These are phyloP conservation scores for Penicillium canariense DNA, from an alignment of 495 filamentous ascomycete species.

Conservation along the genomic window DNA sequence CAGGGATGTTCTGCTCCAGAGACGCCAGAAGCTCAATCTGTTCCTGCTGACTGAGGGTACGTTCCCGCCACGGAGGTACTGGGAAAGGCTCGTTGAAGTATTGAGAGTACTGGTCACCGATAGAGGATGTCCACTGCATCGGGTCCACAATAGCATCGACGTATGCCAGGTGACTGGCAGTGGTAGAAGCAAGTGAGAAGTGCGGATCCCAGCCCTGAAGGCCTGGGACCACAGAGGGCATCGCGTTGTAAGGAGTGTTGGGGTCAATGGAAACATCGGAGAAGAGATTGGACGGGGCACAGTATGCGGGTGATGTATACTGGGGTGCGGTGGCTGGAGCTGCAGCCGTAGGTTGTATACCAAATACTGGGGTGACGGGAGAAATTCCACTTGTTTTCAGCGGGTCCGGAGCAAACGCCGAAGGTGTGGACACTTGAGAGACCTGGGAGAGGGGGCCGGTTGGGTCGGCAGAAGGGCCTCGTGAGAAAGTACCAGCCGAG, in stretches of 20 bases:
- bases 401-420: constrained; percentile 17
- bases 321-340: constrained; percentile 14
- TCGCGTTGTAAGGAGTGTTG: constrained; percentile 43
- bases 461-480: constrained; percentile 41
- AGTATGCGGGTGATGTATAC: constrained; percentile 25
- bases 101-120: constrained; percentile 50
- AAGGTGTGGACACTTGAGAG: constrained; percentile 25
- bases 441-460: constrained; percentile 23
- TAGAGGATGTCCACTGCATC: constrained; percentile 40
- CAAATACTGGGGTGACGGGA: constrained; percentile 20
- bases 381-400: constrained; percentile 20
- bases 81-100: constrained; percentile 49
- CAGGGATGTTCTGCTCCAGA: constrained; percentile 59
- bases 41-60: constrained; percentile 67
- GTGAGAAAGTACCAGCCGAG: constrained; percentile 34
- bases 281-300: constrained; percentile 22
- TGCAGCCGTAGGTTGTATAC: constrained; percentile 16
- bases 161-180: constrained; percentile 39
- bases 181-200: constrained; percentile 45
- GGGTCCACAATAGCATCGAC: constrained; percentile 39
- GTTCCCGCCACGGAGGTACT: constrained; percentile 48
- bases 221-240: constrained; percentile 46
- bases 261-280: constrained; percentile 39
- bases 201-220: constrained; percentile 49
- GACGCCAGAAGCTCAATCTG: constrained; percentile 68